A percentile compares a stretch with the other conserved stretches of the same genome.
Evolutionary conservation across 2,329 filamentous ascomycete genomes (phyloP).

Genomic region (Teratosphaeria nubilosa): DNA sequence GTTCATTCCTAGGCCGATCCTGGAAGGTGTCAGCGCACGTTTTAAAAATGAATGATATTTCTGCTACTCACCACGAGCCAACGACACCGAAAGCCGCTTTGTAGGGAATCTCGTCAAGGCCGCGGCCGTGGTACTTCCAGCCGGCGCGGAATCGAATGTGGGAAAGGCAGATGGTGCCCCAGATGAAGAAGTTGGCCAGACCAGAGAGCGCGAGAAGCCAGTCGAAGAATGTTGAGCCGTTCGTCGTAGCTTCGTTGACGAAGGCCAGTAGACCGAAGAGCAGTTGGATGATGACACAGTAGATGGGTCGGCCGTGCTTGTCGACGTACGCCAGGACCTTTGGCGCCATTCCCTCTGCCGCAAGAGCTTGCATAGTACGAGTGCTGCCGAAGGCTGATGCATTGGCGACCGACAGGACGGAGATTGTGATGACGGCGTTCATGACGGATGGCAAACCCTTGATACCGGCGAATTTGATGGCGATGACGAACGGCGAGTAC

Average conservation of each 20-base stretch:
- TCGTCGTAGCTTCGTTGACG: slow-evolving; percentile 55
- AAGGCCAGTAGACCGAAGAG: slow-evolving; percentile 64
- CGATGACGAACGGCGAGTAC: slow-evolving; percentile 56
- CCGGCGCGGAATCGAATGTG: slow-evolving; percentile 62
- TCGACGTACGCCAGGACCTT: slow-evolving; percentile 53
- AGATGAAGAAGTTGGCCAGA: slow-evolving; percentile 63
- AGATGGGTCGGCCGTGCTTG: slow-evolving; percentile 72
- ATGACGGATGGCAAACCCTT: slow-evolving; percentile 36
- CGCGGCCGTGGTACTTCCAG: slow-evolving; percentile 60
- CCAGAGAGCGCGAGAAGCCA: slow-evolving; percentile 73
- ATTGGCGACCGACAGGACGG: slow-evolving; percentile 45
- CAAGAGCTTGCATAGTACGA: slow-evolving; percentile 78
- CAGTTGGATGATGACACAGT: slow-evolving; percentile 52
- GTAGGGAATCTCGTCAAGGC: slow-evolving; percentile 57
- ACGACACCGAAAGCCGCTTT: slow-evolving; percentile 44
- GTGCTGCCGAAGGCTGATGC: slow-evolving; percentile 52
- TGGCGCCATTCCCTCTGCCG: slow-evolving; percentile 53
- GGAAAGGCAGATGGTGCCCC: slow-evolving; percentile 59
- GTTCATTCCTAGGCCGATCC: slow-evolving; percentile 48
- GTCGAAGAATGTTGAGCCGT: slow-evolving; percentile 55
- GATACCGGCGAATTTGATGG: slow-evolving; percentile 34
- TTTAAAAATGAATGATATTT: background rate
- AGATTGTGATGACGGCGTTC: slow-evolving; percentile 41
- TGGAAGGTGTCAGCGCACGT: background rate
- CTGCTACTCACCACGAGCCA: slow-evolving; percentile 43